Evolutionary conservation across 371 early-diverging fungal genomes (phyloP).

Genomic region (Mucor racemosus): DNA sequence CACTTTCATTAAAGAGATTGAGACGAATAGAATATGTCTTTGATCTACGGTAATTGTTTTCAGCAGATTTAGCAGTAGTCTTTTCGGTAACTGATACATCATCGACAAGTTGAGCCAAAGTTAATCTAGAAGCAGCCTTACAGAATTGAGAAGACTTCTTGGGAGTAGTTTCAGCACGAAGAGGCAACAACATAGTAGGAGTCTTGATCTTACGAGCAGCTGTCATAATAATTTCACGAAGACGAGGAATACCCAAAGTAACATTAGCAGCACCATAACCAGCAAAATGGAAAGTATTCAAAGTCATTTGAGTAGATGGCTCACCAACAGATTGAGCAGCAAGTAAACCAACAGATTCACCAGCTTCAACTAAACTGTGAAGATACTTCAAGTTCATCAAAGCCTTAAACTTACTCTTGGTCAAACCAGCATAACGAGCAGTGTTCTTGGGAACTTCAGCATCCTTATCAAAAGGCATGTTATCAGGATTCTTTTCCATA

Average conservation of each 20-base stretch:
- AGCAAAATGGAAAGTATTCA: constrained; percentile 99
- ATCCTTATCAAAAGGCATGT: constrained; percentile 58
- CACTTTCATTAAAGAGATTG: constrained; percentile 80
- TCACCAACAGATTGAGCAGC: constrained; percentile 99
- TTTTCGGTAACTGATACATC: constrained; percentile 77
- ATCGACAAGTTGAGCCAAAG: constrained; percentile 83
- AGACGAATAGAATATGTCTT: constrained; percentile 82
- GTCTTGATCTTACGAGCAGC: constrained; percentile 96
- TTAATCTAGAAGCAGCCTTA: constrained; percentile 68
- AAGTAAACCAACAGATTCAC: constrained; percentile 98
- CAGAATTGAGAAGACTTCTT: constrained; percentile 67
- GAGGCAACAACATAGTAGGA: constrained; percentile 92
- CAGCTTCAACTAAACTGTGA: constrained; percentile 94
- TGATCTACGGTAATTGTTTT: constrained; percentile 56
- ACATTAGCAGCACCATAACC: constrained; percentile 99
- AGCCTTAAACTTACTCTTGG: constrained; percentile 77
- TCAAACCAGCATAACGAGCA: constrained; percentile 59
- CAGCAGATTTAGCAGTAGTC: constrained; percentile 52
- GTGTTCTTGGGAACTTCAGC: constrained; percentile 56
- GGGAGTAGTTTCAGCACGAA: constrained; percentile 67
- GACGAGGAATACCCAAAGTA: constrained; percentile 99
- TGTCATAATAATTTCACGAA: constrained; percentile 99
- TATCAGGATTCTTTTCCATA: constrained; percentile 71
- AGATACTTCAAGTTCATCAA: constrained; percentile 95
- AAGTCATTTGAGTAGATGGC: constrained; percentile 99